Conservation (phyloP, 306 rosid species). For the Lathyrus tuberosus region DNA sequence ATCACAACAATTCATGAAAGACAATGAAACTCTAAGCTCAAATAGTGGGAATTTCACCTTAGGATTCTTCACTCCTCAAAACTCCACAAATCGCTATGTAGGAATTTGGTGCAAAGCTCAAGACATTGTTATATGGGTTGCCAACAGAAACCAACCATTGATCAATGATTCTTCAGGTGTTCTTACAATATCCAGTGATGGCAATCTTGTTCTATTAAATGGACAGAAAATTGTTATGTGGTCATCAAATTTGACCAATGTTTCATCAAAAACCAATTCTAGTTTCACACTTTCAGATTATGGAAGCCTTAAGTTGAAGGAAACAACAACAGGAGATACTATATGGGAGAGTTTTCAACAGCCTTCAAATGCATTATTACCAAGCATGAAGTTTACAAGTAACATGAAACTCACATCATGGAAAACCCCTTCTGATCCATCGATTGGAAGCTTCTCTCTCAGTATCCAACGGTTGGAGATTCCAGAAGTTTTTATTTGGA, state of each 20-base stretch:
- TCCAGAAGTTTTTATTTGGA: slow-evolving; percentile 10
- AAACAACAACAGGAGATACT: not conserved
- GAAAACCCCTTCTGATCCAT: slow-evolving; percentile 45
- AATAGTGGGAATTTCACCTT: slow-evolving; percentile 23
- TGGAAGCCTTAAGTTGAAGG: slow-evolving; percentile 42
- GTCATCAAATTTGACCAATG: slow-evolving; percentile 42
- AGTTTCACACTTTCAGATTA: slow-evolving; percentile 41
- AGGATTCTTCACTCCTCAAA: slow-evolving; percentile 11
- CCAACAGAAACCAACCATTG: slow-evolving; percentile 30
- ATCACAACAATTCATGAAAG: not conserved
- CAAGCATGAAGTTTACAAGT: slow-evolving; percentile 32
- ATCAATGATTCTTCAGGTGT: slow-evolving; percentile 32
- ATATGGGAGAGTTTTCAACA: slow-evolving; percentile 49
- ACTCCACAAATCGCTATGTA: not conserved
- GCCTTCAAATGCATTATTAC: slow-evolving; percentile 35
- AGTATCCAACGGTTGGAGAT: not conserved
- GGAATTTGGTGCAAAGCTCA: slow-evolving; percentile 24
- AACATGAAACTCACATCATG: slow-evolving; percentile 32
- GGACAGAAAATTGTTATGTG: slow-evolving; percentile 31
- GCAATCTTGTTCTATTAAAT: slow-evolving; percentile 41
- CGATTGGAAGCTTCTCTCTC: slow-evolving; percentile 35
- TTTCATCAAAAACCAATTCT: slow-evolving; percentile 16
- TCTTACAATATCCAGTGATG: slow-evolving; percentile 22
- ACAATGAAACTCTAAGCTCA: not conserved
- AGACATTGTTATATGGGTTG: not conserved